A percentile compares a stretch with the other conserved stretches of the same genome.
Evolutionary conservation across 139 green algal genomes (phyloP).

Genomic region (Auxenochlorella protothecoides): DNA sequence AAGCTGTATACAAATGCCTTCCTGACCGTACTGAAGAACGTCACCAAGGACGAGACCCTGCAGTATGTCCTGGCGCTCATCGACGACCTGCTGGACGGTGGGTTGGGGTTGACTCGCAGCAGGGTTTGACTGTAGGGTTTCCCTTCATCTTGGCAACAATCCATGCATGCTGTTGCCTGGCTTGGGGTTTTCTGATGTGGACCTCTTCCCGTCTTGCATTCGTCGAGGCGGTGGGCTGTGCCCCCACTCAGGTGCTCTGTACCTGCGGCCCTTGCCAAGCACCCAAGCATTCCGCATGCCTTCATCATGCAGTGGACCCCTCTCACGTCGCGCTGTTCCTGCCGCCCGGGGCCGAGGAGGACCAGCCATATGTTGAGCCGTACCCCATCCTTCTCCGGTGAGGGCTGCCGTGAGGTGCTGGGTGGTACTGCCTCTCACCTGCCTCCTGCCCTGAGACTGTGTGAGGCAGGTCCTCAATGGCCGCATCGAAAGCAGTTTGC

Average conservation of each 20-base stretch:
- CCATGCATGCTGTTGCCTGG: no score
- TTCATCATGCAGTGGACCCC: constrained; percentile 26
- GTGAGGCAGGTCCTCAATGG: no score
- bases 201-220: neutral
- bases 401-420: no score
- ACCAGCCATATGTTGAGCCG: constrained; percentile 27
- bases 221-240: neutral
- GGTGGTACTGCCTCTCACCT: no score
- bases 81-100: constrained; percentile 65
- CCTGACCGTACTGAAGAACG: constrained; percentile 71
- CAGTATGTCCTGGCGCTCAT: constrained; percentile 84
- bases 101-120: no score
- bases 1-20: constrained; percentile 64
- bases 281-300: neutral
- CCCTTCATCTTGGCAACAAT: no score
- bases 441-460: no score
- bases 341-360: neutral
- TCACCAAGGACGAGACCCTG: constrained; percentile 83
- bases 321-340: constrained; percentile 51
- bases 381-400: constrained; percentile 62
- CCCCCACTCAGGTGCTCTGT: neutral
- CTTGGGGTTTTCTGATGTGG: neutral
- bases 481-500: no score
- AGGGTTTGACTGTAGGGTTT: no score
- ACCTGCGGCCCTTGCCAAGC: no score